Evolutionary conservation across 371 early-diverging fungal genomes (phyloP).

Genomic region (Syncephalastrum monosporum): DNA sequence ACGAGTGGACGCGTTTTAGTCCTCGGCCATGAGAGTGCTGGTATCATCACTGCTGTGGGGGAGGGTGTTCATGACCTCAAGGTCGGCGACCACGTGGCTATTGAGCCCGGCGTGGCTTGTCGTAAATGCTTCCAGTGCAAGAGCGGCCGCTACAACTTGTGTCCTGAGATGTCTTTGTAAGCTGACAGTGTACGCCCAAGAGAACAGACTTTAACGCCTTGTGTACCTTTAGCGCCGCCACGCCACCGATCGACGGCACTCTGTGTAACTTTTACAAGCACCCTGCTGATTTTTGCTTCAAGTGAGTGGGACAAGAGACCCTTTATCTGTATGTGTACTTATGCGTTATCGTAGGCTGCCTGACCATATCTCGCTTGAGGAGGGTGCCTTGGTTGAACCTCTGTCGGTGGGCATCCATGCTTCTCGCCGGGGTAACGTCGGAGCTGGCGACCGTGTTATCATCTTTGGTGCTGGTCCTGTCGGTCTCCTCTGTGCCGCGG

Average conservation of each 20-base stretch:
- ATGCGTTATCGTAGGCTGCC: constrained; percentile 26
- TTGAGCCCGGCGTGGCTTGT: constrained; percentile 68
- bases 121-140: constrained; percentile 59
- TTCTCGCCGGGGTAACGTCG: constrained; percentile 56
- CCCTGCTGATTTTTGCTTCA: constrained; percentile 53
- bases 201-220: constrained; percentile 5
- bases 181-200: constrained; percentile 6
- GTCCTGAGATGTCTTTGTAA: constrained; percentile 48
- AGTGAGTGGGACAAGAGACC: constrained; percentile 22
- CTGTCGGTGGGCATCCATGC: constrained; percentile 51
- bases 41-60: constrained; percentile 61
- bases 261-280: constrained; percentile 51
- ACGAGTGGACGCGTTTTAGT: constrained; percentile 21
- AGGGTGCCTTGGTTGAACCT: constrained; percentile 49
- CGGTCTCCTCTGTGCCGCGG: constrained; percentile 53
- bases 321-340: neutral
- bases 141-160: constrained; percentile 47
- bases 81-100: constrained; percentile 71
- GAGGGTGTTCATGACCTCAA: constrained; percentile 48
- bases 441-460: constrained; percentile 67
- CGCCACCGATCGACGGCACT: constrained; percentile 54
- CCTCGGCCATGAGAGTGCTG: constrained; percentile 81
- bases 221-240: constrained; percentile 39
- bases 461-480: constrained; percentile 63
- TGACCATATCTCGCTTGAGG: constrained; percentile 59